A percentile compares a stretch with the other conserved stretches of the same genome.
Evolutionary conservation across 2,329 filamentous ascomycete genomes (phyloP).

Genomic region (Neonectria sp.): DNA sequence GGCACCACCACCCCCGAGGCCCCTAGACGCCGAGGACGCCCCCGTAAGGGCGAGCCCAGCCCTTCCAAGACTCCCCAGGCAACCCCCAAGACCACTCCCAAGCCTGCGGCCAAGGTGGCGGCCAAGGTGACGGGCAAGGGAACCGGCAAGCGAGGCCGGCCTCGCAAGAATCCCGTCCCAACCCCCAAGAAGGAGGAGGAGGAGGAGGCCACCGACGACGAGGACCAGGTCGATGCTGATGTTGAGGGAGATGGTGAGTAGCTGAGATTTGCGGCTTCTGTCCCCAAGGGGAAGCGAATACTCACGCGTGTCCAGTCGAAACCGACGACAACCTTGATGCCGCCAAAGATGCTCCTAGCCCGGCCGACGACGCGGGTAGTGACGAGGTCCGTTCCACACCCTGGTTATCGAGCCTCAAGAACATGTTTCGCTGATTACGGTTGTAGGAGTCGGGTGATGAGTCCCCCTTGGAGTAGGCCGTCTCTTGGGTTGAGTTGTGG

Average conservation of each 20-base stretch:
- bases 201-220: slow-evolving; percentile 23
- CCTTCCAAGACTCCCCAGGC: slow-evolving; percentile 30
- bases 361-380: slow-evolving; percentile 26
- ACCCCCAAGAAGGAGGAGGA: slow-evolving; percentile 48
- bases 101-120: slow-evolving; percentile 16
- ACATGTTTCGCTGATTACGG: slow-evolving; percentile 47
- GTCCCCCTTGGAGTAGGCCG: slow-evolving; percentile 29
- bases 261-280: not conserved
- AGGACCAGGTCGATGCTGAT: slow-evolving; percentile 32
- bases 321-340: slow-evolving; percentile 40
- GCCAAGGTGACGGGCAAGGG: not conserved
- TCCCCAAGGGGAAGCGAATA: slow-evolving; percentile 16
- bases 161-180: slow-evolving; percentile 46
- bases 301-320: slow-evolving; percentile 28
- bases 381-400: slow-evolving; percentile 49
- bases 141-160: slow-evolving; percentile 48
- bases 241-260: slow-evolving; percentile 31
- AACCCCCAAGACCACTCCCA: slow-evolving; percentile 37
- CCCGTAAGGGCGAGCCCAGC: slow-evolving; percentile 47
- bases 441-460: slow-evolving; percentile 42
- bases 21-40: slow-evolving; percentile 49
- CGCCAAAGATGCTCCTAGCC: slow-evolving; percentile 26
- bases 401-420: slow-evolving; percentile 41
- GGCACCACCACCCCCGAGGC: slow-evolving; percentile 29
- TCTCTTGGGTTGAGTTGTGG: not conserved